Conservation (phyloP, 306 rosid genomes). For the Ochetophila trinervis region DNA sequence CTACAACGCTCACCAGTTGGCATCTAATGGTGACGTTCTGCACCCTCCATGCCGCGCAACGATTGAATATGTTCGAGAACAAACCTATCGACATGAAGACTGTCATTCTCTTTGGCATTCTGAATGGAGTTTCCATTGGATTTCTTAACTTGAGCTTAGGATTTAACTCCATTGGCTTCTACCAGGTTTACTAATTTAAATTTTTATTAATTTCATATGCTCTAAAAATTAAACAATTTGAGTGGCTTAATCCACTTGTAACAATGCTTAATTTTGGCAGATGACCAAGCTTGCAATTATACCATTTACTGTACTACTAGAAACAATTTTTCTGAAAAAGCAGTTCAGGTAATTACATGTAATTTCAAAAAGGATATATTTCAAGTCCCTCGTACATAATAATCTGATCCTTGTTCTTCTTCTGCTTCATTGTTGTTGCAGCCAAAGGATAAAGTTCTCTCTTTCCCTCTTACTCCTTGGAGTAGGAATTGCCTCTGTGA, state of each 20-base stretch:
- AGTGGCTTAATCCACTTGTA: background rate
- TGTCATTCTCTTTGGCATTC: constrained; percentile 77
- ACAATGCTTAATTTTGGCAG: constrained; percentile 35
- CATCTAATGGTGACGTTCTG: constrained; percentile 93
- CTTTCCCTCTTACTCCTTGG: constrained; percentile 73
- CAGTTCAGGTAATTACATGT: constrained; percentile 65
- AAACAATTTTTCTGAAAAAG: constrained; percentile 74
- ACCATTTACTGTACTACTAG: constrained; percentile 88
- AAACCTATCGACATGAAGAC: constrained; percentile 83
- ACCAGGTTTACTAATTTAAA: constrained; percentile 61
- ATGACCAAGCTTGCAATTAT: constrained; percentile 99
- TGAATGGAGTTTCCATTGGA: constrained; percentile 92
- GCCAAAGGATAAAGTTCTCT: constrained; percentile 76
- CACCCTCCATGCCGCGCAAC: constrained; percentile 87
- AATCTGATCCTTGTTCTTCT: background rate
- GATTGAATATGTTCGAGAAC: constrained; percentile 66
- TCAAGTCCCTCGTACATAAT: background rate
- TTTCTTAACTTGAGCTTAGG: constrained; percentile 93
- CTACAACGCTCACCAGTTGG: constrained; percentile 98
- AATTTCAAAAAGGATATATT: background rate
- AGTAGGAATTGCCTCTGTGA: constrained; percentile 96
- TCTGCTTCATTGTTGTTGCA: constrained; percentile 34
- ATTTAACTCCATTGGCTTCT: constrained; percentile 93
- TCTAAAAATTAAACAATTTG: no score
- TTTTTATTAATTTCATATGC: no score